Base-by-base conservation (phyloP, 805 yeast genomes). In the Lipomyces orientalis region DNA sequence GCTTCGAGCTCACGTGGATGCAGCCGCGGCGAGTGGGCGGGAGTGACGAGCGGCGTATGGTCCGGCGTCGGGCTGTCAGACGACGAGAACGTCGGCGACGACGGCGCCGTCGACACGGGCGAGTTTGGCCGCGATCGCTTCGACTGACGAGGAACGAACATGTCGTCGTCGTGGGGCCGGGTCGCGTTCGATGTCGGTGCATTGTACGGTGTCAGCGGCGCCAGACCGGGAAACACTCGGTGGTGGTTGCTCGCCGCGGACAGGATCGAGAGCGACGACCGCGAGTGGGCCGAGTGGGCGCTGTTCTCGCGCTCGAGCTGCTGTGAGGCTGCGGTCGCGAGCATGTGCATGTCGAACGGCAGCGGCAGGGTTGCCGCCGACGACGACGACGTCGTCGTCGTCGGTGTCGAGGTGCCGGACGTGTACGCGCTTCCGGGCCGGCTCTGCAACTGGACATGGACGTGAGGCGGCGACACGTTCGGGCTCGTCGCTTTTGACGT, bases 301-400 rank as follows among this genome's bases (percentile, higher is more conserved):
- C 61, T 56, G 62, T 67, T 69, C 31, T 74, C 77, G 43, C 68
- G 77, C 74, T 81, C 84, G n/a, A 81, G 78, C 64, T 80, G 80
- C 66, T 81, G 83, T 6, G 83, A 76, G 1, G 84, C 84, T 1
- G 84, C 84, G 1, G 81, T 77, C 8, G 84, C 84, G 60, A 81
- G 74, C 37, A 80, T 76, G 68, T 81, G 79, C 76, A 81, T 80
- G 64, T 81, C 83, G 62, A 76, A 77, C 39, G 74, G 74, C 37
- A 73, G 64, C 43, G 65, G 65, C 10, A 52, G 55, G n/a, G 22
- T 4, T 6, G 34, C 6, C 6, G 34, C 10, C 7, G 16, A 12
- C 49, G n/a, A n/a, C n/a, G n/a, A n/a, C n/a, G n/a, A n/a, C n/a
- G n/a, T n/a, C n/a, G 49, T 35, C 49, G 9, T 19, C 29, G 66